Base-by-base conservation (phyloP, 345 rosid species). In the Populus euphratica region DNA sequence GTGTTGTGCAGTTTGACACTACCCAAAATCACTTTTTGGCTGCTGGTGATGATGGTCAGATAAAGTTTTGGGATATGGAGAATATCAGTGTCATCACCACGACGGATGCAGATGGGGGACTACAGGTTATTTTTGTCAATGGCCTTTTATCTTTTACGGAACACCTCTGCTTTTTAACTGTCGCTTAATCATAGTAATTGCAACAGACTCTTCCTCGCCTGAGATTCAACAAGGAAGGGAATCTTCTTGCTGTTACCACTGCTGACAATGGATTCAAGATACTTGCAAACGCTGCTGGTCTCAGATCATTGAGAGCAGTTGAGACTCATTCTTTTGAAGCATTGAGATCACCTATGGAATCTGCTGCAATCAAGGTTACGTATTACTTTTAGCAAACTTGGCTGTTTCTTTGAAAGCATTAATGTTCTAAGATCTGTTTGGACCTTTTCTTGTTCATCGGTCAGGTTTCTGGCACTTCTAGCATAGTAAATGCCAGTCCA, bases 11-110 rank as follows among this genome's bases (percentile, higher is more conserved):
- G 85, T 91, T 94, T 67, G 98, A 94, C 81, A 89, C 97, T 6
- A 87, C 97, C 17, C 94, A 86, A 80, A 94, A 90, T 79, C 98
- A 85, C 80, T 91, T 94, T 82, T 86, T 94, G 83, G 97, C 93
- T 76, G 98, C 90, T 33, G 98, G 97, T 72, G 97, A 94, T 83
- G 97, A 94, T 66, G 76, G 83, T 81, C 97, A 89, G 78, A 89
- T 94, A 77, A 94, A 93, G 81, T 94, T 93, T 76, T 94, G 98
- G 98, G 94, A 94, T 82, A 91, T 94, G 97, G 97, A 94, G 82
- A 83, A 78, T 81, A 20, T 36, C 78, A 87, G 72, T 86, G 82
- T 88, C 72, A 84, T 93, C 44, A 81, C 89, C 61, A 85, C 83
- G 83, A 88, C 88, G 13, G 93, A 92, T 41, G 98, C 95, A 23